Percentiles rank a stretch among this genome's conserved stretches.
These are phyloP conservation scores for Talaromyces sp. DNA, from an alignment of 2,329 filamentous ascomycete genomes.

Conservation along the genomic window DNA sequence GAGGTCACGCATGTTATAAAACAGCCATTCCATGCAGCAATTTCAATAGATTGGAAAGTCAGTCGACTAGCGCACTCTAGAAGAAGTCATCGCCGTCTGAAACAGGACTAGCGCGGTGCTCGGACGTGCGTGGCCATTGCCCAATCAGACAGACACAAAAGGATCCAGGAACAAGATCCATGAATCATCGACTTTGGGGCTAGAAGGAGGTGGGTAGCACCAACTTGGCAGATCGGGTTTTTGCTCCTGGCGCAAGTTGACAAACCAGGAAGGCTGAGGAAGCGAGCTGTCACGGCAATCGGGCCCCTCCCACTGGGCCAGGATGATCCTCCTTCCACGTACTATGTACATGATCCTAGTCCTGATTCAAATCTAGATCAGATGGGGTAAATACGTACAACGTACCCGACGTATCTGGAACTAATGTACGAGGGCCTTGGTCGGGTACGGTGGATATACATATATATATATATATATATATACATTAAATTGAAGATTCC, in stretches of 20 bases:
- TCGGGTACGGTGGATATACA: too few species aligned
- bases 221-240: background rate
- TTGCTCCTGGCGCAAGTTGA: too few species aligned
- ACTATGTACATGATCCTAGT: background rate
- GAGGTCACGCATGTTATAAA: background rate
- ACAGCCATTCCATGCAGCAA: constrained; percentile 1
- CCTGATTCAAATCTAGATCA: constrained; percentile 7
- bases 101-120: background rate
- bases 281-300: background rate
- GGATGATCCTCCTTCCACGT: background rate
- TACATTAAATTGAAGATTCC: background rate
- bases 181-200: constrained; percentile 3
- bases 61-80: background rate
- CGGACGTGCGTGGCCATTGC: background rate
- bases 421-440: background rate
- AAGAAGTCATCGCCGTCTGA: background rate
- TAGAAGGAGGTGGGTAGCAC: too few species aligned
- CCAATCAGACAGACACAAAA: background rate
- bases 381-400: constrained; percentile 1
- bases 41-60: constrained; percentile 14
- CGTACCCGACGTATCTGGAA: background rate
- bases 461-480: background rate
- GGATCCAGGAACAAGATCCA: background rate
- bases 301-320: background rate
- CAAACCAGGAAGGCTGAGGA: background rate